Conservation (phyloP, 306 rosid species). For the Ormosia semicastrata region DNA sequence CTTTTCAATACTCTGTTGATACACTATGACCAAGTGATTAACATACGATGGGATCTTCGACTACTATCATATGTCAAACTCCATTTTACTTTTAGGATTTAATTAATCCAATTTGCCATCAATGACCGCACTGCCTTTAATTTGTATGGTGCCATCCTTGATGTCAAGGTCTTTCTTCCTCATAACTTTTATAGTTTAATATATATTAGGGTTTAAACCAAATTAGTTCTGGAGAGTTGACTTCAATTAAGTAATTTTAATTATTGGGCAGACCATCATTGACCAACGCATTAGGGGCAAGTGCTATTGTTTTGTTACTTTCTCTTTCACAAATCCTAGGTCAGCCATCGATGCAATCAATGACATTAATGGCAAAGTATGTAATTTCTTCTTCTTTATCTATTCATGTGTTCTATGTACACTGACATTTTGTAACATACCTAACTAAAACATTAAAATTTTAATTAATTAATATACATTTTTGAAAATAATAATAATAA, state of each 20-base stretch:
- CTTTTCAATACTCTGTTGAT: no score
- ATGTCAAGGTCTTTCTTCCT: slow-evolving; percentile 69
- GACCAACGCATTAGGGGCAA: slow-evolving; percentile 74
- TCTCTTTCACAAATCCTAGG: slow-evolving; percentile 81
- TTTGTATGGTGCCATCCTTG: slow-evolving; percentile 77
- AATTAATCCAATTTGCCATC: no score
- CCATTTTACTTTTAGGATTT: no score
- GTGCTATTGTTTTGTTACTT: slow-evolving; percentile 93
- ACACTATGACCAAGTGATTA: no score
- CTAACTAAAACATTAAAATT: no score
- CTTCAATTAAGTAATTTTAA: background rate
- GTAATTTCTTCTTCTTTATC: slow-evolving; percentile 20
- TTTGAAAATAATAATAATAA: no score
- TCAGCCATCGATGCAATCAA: slow-evolving; percentile 86
- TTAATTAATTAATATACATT: no score
- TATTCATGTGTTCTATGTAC: no score
- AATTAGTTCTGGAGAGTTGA: background rate
- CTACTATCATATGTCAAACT: no score
- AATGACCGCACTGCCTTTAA: slow-evolving; percentile 72
- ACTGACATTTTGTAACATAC: no score
- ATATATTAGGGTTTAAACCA: slow-evolving; percentile 17
- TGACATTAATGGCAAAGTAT: slow-evolving; percentile 92
- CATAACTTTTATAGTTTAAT: background rate
- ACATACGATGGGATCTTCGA: no score
- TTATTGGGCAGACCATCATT: slow-evolving; percentile 67